Evolutionary conservation across 768 basidiomycete genomes (phyloP).

Genomic region (Phaeotremella fagi): DNA sequence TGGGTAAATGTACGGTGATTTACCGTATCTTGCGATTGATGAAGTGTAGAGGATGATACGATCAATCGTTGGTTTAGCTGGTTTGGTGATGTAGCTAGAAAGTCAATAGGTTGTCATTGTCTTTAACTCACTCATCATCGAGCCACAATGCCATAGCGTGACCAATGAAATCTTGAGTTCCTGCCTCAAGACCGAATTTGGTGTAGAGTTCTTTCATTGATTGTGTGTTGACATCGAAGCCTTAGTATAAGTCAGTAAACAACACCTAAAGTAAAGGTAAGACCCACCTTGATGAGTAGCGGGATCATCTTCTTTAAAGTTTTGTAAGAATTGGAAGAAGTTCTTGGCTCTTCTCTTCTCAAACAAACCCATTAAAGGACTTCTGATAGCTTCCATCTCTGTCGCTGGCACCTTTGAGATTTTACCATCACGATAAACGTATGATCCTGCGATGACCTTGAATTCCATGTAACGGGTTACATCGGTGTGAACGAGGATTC

Average conservation of each 20-base stretch:
- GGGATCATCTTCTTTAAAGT: slow-evolving; percentile 93
- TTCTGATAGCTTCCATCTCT: slow-evolving; percentile 92
- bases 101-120: background rate
- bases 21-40: slow-evolving; percentile 98
- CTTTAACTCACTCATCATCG: slow-evolving; percentile 87
- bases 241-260: slow-evolving; percentile 50
- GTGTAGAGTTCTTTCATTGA: slow-evolving; percentile 92
- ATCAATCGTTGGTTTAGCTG: slow-evolving; percentile 83
- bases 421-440: slow-evolving; percentile 91
- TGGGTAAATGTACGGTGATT: slow-evolving; percentile 99
- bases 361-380: slow-evolving; percentile 96
- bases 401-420: slow-evolving; percentile 98
- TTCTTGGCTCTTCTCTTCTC: slow-evolving; percentile 98
- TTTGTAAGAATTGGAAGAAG: slow-evolving; percentile 95
- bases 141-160: slow-evolving; percentile 99
- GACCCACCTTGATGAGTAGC: slow-evolving; percentile 83
- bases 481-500: slow-evolving; percentile 97
- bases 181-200: slow-evolving; percentile 93
- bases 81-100: slow-evolving; percentile 81
- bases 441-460: slow-evolving; percentile 98
- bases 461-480: slow-evolving; percentile 98
- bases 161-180: slow-evolving; percentile 98
- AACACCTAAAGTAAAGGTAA: background rate
- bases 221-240: slow-evolving; percentile 79
- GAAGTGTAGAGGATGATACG: slow-evolving; percentile 96